Conservation (phyloP, 2,329 filamentous ascomycete genomes). For the Coniochaeta sp. region DNA sequence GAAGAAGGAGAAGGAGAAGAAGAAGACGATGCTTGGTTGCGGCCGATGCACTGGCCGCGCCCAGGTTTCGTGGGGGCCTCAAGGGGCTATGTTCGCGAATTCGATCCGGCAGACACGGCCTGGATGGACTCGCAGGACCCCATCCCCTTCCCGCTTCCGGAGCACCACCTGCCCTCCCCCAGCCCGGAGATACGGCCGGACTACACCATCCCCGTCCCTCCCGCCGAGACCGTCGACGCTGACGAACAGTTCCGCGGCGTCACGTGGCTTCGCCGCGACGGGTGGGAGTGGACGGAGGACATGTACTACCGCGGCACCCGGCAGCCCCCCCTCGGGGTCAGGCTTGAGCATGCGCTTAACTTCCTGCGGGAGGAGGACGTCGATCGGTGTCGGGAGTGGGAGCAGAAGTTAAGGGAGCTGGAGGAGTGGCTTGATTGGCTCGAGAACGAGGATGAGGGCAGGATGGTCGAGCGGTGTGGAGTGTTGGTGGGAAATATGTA, state of each 20-base stretch:
- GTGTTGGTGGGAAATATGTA: constrained; percentile 15
- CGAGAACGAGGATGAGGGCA: constrained; percentile 9
- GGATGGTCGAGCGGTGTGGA: constrained; percentile 11
- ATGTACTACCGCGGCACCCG: constrained; percentile 11
- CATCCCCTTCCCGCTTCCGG: background rate
- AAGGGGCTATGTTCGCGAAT: too few species aligned
- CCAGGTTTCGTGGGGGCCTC: too few species aligned
- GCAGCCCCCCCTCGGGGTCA: constrained; percentile 23
- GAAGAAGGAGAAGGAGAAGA: too few species aligned
- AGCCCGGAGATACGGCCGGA: background rate
- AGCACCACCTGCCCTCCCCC: background rate
- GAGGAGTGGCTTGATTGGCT: constrained; percentile 31
- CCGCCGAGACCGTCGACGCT: background rate
- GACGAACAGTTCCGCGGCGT: background rate
- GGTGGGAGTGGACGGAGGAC: constrained; percentile 11
- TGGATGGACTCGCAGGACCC: background rate
- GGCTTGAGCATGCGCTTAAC: constrained; percentile 25
- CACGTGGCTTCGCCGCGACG: constrained; percentile 8
- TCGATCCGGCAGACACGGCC: background rate
- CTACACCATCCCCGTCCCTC: background rate
- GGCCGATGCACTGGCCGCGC: too few species aligned
- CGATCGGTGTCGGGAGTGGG: constrained; percentile 32
- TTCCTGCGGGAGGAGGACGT: constrained; percentile 43
- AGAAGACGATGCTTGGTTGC: too few species aligned
- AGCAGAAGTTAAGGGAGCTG: constrained; percentile 26